Percentiles rank a stretch among this genome's conserved stretches.
Evolutionary conservation across 805 yeast species (phyloP).

Genomic region (Zygosaccharomyces kombuchaensis): DNA sequence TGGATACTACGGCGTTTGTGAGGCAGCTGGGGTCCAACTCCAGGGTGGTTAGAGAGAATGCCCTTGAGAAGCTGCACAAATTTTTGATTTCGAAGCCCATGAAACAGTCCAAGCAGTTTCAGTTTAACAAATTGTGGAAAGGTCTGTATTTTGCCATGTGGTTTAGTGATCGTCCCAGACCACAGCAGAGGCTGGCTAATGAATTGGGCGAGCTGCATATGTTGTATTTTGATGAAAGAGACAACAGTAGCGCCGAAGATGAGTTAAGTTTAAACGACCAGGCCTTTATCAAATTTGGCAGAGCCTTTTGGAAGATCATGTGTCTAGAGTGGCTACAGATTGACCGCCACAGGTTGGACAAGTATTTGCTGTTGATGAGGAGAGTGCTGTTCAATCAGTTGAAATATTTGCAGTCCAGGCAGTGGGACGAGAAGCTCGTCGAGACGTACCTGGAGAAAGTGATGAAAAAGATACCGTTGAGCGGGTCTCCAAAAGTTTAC

Average conservation of each 20-base stretch:
- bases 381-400: conserved; percentile 65
- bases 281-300: conserved; percentile 48
- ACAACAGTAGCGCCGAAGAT: conserved; percentile 21
- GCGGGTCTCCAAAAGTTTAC: conserved; percentile 58
- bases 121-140: conserved; percentile 85
- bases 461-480: conserved; percentile 44
- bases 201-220: conserved; percentile 52
- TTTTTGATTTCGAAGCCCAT: conserved; percentile 48
- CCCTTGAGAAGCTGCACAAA: conserved; percentile 59
- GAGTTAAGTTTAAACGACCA: conserved; percentile 25
- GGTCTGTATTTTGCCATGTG: conserved; percentile 96
- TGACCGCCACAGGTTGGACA: conserved; percentile 83
- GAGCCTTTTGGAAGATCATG: conserved; percentile 79
- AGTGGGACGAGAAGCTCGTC: conserved; percentile 53
- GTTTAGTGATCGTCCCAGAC: conserved; percentile 90
- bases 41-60: conserved; percentile 65
- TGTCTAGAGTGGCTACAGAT: conserved; percentile 77
- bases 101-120: conserved; percentile 42
- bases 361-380: conserved; percentile 77
- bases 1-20: conserved; percentile 52
- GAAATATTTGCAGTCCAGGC: conserved; percentile 45
- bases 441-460: conserved; percentile 43
- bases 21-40: conserved; percentile 80
- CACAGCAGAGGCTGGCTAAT: conserved; percentile 80
- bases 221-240: conserved; percentile 27